Conservation (phyloP, 176 grass and related monocot species). For the Avena atlantica region DNA sequence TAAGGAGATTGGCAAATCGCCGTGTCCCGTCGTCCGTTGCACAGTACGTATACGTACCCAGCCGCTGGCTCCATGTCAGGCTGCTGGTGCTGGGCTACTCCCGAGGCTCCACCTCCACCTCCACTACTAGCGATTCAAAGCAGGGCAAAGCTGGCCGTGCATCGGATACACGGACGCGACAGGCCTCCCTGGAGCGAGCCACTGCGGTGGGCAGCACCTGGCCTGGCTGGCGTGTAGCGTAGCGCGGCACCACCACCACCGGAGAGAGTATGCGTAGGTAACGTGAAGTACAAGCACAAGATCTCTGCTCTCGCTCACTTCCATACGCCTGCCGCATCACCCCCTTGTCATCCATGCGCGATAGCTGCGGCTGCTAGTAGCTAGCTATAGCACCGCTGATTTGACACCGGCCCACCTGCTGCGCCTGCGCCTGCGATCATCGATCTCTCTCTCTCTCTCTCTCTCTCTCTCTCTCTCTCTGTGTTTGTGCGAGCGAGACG, state of each 20-base stretch:
- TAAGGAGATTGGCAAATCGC: constrained; percentile 15
- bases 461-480: too few species aligned
- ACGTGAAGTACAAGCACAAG: constrained; percentile 48
- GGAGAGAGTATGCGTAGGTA: constrained; percentile 20
- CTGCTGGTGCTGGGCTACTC: background rate
- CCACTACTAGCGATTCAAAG: constrained; percentile 23
- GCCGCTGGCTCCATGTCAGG: background rate
- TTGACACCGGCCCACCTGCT: constrained; percentile 10
- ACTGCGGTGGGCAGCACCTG: constrained; percentile 20
- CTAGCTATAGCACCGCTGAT: background rate
- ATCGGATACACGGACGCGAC: too few species aligned
- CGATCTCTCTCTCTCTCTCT: too few species aligned
- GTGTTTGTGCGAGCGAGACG: too few species aligned
- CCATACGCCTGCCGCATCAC: constrained; percentile 15
- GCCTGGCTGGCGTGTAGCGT: background rate
- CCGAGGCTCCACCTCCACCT: background rate
- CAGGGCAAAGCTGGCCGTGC: background rate
- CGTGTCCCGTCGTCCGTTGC: constrained; percentile 35
- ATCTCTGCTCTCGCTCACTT: constrained; percentile 20
- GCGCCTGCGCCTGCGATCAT: too few species aligned
- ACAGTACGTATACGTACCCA: background rate
- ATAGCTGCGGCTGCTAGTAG: background rate
- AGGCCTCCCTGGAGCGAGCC: background rate
- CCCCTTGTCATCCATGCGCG: background rate
- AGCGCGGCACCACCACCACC: background rate